phyloP scores from a whole-genome alignment of 257 asterid genomes.

The Phtheirospermum japonicum region DNA sequence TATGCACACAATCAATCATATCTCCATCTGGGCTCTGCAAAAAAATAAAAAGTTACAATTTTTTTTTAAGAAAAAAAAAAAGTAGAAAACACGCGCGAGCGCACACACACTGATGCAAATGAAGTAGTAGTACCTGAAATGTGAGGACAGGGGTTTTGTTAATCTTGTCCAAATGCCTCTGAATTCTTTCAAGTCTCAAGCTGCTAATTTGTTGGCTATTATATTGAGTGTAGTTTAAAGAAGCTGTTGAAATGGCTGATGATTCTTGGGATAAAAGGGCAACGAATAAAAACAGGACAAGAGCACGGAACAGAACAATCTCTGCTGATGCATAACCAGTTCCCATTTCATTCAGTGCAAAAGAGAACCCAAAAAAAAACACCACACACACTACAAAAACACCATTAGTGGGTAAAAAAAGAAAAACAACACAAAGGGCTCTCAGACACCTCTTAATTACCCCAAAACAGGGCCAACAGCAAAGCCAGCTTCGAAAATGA shows the following conservation, averaged over 20 bases:
- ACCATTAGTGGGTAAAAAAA: slow-evolving; percentile 39
- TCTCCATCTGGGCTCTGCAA: slow-evolving; percentile 98
- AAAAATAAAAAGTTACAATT: background rate
- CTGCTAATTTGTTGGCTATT: slow-evolving; percentile 51
- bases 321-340: background rate
- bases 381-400: slow-evolving; percentile 24
- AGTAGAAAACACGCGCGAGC: background rate
- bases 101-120: background rate
- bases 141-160: slow-evolving; percentile 82
- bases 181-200: slow-evolving; percentile 76
- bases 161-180: slow-evolving; percentile 63
- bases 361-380: background rate
- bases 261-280: slow-evolving; percentile 25
- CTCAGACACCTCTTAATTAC: slow-evolving; percentile 39
- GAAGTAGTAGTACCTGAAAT: slow-evolving; percentile 61
- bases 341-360: slow-evolving; percentile 68
- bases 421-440: no score
- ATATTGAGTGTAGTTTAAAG: slow-evolving; percentile 40
- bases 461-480: slow-evolving; percentile 42
- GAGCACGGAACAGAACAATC: background rate
- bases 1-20: slow-evolving; percentile 92
- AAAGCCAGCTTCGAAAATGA: slow-evolving; percentile 52
- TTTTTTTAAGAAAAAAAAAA: no score
- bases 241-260: slow-evolving; percentile 30
- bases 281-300: slow-evolving; percentile 1